Evolutionary conservation across 495 filamentous ascomycete species (phyloP).

Genomic region (Penicillium lividum): DNA sequence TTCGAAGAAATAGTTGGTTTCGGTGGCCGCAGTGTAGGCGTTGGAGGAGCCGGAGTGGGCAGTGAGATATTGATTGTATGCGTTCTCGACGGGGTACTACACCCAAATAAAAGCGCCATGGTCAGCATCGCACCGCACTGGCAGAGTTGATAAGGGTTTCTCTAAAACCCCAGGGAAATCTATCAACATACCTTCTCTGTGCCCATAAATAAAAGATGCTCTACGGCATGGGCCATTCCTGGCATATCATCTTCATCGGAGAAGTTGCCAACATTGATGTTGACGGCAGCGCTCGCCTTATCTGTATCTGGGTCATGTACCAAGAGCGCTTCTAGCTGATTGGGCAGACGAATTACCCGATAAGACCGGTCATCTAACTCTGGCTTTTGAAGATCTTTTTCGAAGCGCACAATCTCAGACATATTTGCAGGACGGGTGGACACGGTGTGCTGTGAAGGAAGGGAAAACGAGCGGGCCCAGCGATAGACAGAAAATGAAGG

Average conservation of each 20-base stretch:
- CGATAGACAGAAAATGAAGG: constrained; percentile 21
- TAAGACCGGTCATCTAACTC: constrained; percentile 87
- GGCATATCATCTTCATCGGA: constrained; percentile 88
- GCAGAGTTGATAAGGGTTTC: background rate
- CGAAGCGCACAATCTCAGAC: constrained; percentile 64
- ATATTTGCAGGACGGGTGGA: constrained; percentile 35
- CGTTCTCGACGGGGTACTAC: constrained; percentile 92
- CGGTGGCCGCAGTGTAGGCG: constrained; percentile 89
- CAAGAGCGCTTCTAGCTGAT: constrained; percentile 89
- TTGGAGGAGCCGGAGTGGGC: constrained; percentile 89
- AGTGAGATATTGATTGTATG: constrained; percentile 89
- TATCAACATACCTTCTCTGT: constrained; percentile 75
- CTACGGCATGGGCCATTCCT: constrained; percentile 90
- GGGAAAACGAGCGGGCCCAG: constrained; percentile 25
- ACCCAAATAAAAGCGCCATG: constrained; percentile 10
- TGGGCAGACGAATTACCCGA: constrained; percentile 79
- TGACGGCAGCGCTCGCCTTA: constrained; percentile 92
- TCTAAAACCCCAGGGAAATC: background rate
- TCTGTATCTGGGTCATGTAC: constrained; percentile 96
- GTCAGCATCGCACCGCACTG: constrained; percentile 16
- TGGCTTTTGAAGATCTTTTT: constrained; percentile 82
- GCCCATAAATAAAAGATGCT: constrained; percentile 97
- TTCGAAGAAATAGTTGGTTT: constrained; percentile 98
- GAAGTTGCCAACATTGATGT: constrained; percentile 95
- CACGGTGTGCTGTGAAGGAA: constrained; percentile 21